phyloP scores from a whole-genome alignment of 257 asterid species.

The Capsicum pubescens region DNA sequence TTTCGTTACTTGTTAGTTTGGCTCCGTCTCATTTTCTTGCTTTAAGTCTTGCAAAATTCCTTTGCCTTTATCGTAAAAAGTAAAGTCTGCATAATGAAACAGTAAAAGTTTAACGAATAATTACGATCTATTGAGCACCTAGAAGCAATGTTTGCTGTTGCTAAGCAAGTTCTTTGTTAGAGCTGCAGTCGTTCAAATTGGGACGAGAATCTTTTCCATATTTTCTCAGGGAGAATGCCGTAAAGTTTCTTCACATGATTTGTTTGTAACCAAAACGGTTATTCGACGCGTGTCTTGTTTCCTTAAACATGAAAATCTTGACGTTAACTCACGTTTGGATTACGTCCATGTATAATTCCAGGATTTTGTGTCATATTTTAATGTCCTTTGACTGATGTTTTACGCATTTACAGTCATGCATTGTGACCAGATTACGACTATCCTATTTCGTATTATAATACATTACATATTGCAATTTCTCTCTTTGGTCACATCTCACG shows the following conservation, averaged over 20 bases:
- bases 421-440: neutral
- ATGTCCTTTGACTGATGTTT: neutral
- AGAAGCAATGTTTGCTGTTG: neutral
- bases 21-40: neutral
- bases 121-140: neutral
- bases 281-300: neutral
- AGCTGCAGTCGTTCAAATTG: neutral
- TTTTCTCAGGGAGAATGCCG: too few species aligned
- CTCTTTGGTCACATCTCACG: neutral
- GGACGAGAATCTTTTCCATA: neutral
- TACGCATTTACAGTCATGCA: neutral
- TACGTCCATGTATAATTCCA: neutral
- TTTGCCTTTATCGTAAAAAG: neutral
- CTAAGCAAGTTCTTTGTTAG: neutral
- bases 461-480: neutral
- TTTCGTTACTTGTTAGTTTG: neutral
- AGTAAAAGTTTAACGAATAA: neutral
- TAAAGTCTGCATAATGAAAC: neutral
- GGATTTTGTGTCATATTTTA: too few species aligned
- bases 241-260: neutral
- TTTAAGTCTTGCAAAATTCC: neutral
- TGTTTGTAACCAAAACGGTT: neutral
- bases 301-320: neutral
- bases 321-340: conserved; percentile 12
- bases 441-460: neutral